Evolutionary conservation across 208 protist genomes (phyloP).

Genomic region (Naegleria lovaniensis): DNA sequence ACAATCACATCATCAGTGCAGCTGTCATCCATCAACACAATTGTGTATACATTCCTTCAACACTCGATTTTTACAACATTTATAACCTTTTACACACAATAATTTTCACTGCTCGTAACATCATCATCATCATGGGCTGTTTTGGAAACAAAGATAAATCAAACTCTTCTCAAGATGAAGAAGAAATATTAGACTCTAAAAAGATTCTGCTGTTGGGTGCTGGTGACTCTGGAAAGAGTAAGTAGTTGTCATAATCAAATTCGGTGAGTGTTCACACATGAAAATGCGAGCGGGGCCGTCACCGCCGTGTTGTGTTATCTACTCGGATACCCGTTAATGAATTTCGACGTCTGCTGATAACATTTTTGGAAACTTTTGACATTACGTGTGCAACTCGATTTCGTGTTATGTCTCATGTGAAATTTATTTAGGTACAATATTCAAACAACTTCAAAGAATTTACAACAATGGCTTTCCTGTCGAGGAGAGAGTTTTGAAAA

Average conservation of each 20-base stretch:
- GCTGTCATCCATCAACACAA: too few relatives aligned
- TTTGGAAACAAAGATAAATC: background rate
- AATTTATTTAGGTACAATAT: constrained; percentile 45
- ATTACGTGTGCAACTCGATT: too few relatives aligned
- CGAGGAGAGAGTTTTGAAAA: background rate
- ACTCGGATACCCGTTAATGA: background rate
- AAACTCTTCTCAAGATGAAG: background rate
- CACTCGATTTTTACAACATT: too few relatives aligned
- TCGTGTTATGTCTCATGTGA: too few relatives aligned
- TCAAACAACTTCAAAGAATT: constrained; percentile 61
- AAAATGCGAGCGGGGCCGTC: too few relatives aligned
- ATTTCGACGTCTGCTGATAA: background rate
- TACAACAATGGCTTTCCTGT: constrained; percentile 25
- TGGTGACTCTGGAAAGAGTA: constrained; percentile 40
- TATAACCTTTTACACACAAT: too few relatives aligned
- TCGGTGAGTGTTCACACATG: too few relatives aligned
- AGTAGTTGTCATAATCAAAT: background rate
- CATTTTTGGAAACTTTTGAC: background rate
- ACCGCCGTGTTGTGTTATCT: background rate
- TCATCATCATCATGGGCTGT: background rate
- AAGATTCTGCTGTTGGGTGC: constrained; percentile 37
- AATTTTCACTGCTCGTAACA: background rate
- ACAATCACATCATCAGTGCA: too few relatives aligned
- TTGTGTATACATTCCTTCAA: too few relatives aligned
- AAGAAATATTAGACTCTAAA: background rate